These are phyloP conservation scores for Volvox africanus DNA, from an alignment of 139 green algal genomes.

Conservation along the genomic window DNA sequence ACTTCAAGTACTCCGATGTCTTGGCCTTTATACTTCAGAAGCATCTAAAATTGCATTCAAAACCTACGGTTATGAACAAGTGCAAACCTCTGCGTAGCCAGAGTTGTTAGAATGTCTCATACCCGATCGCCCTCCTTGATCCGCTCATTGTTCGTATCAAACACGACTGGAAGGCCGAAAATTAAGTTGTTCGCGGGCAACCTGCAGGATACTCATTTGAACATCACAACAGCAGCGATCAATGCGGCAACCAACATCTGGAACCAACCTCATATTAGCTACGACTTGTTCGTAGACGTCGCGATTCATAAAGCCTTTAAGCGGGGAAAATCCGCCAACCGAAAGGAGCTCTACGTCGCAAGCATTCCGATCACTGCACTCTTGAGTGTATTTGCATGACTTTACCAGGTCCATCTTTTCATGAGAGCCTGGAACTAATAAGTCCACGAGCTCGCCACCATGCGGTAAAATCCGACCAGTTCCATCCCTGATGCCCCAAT, in stretches of 20 bases:
- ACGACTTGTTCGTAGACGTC: conserved; percentile 86
- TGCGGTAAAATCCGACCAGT: conserved; percentile 77
- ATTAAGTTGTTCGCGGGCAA: conserved; percentile 77
- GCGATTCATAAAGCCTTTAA: conserved; percentile 91
- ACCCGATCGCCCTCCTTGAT: conserved; percentile 81
- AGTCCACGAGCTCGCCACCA: conserved; percentile 80
- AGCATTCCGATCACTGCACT: conserved; percentile 90
- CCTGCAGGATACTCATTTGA: conserved; percentile 43
- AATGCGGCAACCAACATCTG: not conserved
- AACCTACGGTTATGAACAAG: too few species aligned
- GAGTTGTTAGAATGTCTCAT: too few species aligned
- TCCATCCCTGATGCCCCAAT: conserved; percentile 59
- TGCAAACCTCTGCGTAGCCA: too few species aligned
- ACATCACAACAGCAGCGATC: not conserved
- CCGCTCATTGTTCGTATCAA: conserved; percentile 87
- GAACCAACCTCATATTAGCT: conserved; percentile 75
- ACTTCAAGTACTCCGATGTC: conserved; percentile 88
- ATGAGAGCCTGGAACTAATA: conserved; percentile 70
- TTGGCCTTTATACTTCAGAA: conserved; percentile 92
- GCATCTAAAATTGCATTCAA: too few species aligned
- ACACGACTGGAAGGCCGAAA: conserved; percentile 91
- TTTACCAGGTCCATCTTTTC: conserved; percentile 61
- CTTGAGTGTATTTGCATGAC: conserved; percentile 55
- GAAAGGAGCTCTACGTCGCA: conserved; percentile 94
- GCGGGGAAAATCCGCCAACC: conserved; percentile 90